phyloP scores from a whole-genome alignment of 2,329 filamentous ascomycete species.

The Colletotrichum karsti region DNA sequence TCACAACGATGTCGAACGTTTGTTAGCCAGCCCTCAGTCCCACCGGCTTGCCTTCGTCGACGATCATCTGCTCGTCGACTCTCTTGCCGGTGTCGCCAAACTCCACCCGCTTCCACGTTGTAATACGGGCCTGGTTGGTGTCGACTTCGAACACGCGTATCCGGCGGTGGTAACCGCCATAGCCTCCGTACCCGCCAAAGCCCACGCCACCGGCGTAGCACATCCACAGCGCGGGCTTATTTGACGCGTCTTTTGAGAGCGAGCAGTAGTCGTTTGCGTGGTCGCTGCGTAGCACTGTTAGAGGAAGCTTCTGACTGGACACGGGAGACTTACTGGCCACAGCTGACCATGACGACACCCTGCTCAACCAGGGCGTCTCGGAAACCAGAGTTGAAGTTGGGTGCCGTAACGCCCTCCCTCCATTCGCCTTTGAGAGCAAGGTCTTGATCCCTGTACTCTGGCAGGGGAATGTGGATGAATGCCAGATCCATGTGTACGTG shows the following conservation, averaged over 20 bases:
- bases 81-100: slow-evolving; percentile 60
- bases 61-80: slow-evolving; percentile 72
- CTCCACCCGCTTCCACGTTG: slow-evolving; percentile 92
- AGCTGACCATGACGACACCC: slow-evolving; percentile 86
- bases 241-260: slow-evolving; percentile 64
- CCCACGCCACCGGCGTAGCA: slow-evolving; percentile 94
- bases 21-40: not conserved
- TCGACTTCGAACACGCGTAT: slow-evolving; percentile 93
- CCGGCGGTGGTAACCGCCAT: slow-evolving; percentile 83
- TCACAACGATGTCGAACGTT: not conserved
- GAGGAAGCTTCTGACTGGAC: not conserved
- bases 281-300: slow-evolving; percentile 62
- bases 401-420: slow-evolving; percentile 87
- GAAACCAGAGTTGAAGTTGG: slow-evolving; percentile 91
- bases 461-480: slow-evolving; percentile 96
- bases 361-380: slow-evolving; percentile 87
- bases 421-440: slow-evolving; percentile 74
- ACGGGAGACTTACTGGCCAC: slow-evolving; percentile 75
- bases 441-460: slow-evolving; percentile 77
- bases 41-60: slow-evolving; percentile 64
- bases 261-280: slow-evolving; percentile 98
- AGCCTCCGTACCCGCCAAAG: slow-evolving; percentile 95
- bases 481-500: slow-evolving; percentile 95
- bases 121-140: slow-evolving; percentile 87
- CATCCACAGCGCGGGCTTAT: slow-evolving; percentile 88